A percentile compares a stretch with the other conserved stretches of the same genome.
phyloP scores from a whole-genome alignment of 371 early-diverging fungal species.

The Mortierella polycephala region DNA sequence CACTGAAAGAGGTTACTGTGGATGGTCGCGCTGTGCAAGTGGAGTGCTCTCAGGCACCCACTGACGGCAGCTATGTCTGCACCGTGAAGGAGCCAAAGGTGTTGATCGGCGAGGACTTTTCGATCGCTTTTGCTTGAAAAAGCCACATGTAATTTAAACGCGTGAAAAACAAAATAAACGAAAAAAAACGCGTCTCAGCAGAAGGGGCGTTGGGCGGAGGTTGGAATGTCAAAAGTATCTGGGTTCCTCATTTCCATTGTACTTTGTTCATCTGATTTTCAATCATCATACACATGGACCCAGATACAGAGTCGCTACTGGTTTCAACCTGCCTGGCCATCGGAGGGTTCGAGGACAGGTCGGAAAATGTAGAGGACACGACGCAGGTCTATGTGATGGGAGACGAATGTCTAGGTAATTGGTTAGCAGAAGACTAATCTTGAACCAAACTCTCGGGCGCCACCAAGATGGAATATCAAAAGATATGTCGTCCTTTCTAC shows the following conservation, averaged over 20 bases:
- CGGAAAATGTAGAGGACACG: slow-evolving; percentile 51
- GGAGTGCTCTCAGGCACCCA: slow-evolving; percentile 33
- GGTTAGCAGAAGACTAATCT: too few species aligned
- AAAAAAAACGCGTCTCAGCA: neutral
- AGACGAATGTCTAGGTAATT: slow-evolving; percentile 80
- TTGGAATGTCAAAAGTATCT: neutral
- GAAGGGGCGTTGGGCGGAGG: too few species aligned
- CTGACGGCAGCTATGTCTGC: slow-evolving; percentile 49
- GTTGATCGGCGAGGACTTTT: slow-evolving; percentile 71
- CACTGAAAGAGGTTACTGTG: slow-evolving; percentile 29
- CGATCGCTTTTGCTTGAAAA: slow-evolving; percentile 53
- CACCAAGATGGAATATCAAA: too few species aligned
- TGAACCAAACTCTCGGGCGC: too few species aligned
- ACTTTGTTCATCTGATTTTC: neutral
- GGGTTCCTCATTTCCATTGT: neutral
- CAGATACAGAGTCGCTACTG: slow-evolving; percentile 61
- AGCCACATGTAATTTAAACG: neutral
- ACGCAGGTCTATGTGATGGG: slow-evolving; percentile 76
- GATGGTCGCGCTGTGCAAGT: slow-evolving; percentile 22
- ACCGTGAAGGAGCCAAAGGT: slow-evolving; percentile 78
- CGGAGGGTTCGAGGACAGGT: slow-evolving; percentile 77
- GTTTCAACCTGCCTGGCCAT: slow-evolving; percentile 84
- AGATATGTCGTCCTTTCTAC: neutral
- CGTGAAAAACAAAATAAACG: neutral
- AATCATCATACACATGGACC: slow-evolving; percentile 25